Conservation (phyloP, 1,139 yeast species). For the Hanseniaspora sp. region DNA sequence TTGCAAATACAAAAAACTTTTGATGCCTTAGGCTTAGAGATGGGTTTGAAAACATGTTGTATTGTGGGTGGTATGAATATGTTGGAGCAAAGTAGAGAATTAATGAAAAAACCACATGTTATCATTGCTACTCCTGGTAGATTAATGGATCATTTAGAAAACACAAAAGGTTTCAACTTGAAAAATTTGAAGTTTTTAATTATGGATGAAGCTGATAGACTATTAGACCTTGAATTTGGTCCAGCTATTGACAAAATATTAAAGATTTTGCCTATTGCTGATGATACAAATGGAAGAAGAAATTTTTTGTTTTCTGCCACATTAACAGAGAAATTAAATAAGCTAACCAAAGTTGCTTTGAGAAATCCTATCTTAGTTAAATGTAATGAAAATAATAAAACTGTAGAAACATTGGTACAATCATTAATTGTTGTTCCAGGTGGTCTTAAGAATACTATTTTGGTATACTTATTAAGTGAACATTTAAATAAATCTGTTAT, state of each 20-base stretch:
- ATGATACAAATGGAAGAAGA: conserved; percentile 39
- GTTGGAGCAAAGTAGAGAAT: conserved; percentile 93
- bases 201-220: conserved; percentile 95
- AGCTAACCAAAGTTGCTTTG: conserved; percentile 84
- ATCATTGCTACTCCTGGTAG: conserved; percentile 97
- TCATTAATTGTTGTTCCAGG: conserved; percentile 85
- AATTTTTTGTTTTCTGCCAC: conserved; percentile 93
- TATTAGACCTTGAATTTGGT: conserved; percentile 92
- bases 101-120: conserved; percentile 87
- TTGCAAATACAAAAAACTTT: conserved; percentile 92
- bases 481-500: conserved; percentile 77
- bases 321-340: conserved; percentile 89
- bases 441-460: conserved; percentile 79
- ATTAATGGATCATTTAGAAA: conserved; percentile 86
- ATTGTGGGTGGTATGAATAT: conserved; percentile 97
- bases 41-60: conserved; percentile 82
- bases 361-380: conserved; percentile 61
- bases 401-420: conserved; percentile 86
- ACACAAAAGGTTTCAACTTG: conserved; percentile 82
- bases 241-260: conserved; percentile 83
- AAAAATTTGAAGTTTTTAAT: conserved; percentile 72
- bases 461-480: conserved; percentile 74
- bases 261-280: conserved; percentile 67
- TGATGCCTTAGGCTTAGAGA: conserved; percentile 78
- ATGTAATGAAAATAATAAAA: conserved; percentile 79